Base-by-base conservation (phyloP, 208 protist species). In the Trypanosoma lewisi region DNA sequence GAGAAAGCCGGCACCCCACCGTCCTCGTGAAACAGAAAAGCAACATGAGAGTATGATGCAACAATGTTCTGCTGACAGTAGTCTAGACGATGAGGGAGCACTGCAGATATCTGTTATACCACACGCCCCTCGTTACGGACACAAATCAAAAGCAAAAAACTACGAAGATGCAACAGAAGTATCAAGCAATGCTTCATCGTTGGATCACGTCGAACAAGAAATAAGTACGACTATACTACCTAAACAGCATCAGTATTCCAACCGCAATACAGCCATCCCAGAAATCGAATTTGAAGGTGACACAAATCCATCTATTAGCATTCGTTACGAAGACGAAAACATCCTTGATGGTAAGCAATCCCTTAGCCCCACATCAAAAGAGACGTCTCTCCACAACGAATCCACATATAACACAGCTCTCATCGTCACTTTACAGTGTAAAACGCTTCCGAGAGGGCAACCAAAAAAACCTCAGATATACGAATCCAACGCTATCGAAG, bases 231-330 rank as follows among this genome's bases (percentile, higher is more conserved):
- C 12, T 12, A 12, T 12, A 12, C 36, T 16, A 41, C 36, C 36
- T 41, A 41, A 12, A 16, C 36, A 12, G 9, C 12, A 12, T 12
- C 6, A 6, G 12, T 41, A 41, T 12, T 16, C 9, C 36, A 6
- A 16, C 36, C 12, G 12, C 36, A 41, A 41, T 12, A 12, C 36
- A 41, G 36, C 36, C 12, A 12, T 16, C 9, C 36, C 36, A 41
- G 6, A 25, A 2, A 14, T 42, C 9, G 33, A 58, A 19, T 58
- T 19, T 12, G 52, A 58, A 41, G 52, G 28, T 21, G 52, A 58
- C 28, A 58, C 52, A n/a, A 58, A 58, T 4, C 52, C 52, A 58
- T 58, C 52, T 23, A 39, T 58, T 17, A 19, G 17, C 21, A 36
- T 58, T 42, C 52, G 41, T 30, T 4, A 14, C 31, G 30, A 19